Base-by-base conservation (phyloP, 176 grass and related monocot genomes). In the Aechmea fasciata region DNA sequence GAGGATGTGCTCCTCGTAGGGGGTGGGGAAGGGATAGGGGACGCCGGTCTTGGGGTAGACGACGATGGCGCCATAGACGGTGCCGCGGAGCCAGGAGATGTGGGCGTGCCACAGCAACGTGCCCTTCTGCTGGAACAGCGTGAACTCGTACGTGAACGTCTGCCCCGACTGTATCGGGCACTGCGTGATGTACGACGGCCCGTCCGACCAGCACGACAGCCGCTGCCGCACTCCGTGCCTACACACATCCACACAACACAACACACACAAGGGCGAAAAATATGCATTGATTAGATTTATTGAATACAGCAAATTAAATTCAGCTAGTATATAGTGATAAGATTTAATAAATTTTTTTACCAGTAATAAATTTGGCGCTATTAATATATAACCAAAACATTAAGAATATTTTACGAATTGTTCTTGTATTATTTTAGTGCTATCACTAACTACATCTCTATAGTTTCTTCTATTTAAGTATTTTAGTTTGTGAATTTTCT, bases 41-140 rank as follows among this genome's bases (percentile, higher is more conserved):
- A 72, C 26, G 23, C 73, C 75, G 68, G 20, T 65, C 55, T 53
- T 87, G 28, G 93, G 93, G 26, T 82, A 84, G 80, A 96, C 74
- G 68, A 96, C 22, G 65, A 92, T 75, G 28, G 89, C 73, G 12
- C 93, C 86, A 49, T 92, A 80, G 47, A 96, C 80, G 48, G 87
- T 78, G 17, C 81, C 88, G 63, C 93, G 82, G 7, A 90, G 74
- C 86, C 88, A 92, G 14, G 88, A 92, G 72, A 87, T 72, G 73
- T 96, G 93, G 3, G 89, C 92, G 77, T 96, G 92, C 92, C 92
- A 96, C 83, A 80, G 90, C 50, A 92, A 76, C 25, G 93, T 97
- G 41, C 93, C 93, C 64, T 74, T 81, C 73, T 97, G 89, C 66
- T 70, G 74, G 1, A 9, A 14, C 25, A 96, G 10, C 24, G 72